Evolutionary conservation across 768 basidiomycete species (phyloP).

Genomic region (Paxillus involutus): DNA sequence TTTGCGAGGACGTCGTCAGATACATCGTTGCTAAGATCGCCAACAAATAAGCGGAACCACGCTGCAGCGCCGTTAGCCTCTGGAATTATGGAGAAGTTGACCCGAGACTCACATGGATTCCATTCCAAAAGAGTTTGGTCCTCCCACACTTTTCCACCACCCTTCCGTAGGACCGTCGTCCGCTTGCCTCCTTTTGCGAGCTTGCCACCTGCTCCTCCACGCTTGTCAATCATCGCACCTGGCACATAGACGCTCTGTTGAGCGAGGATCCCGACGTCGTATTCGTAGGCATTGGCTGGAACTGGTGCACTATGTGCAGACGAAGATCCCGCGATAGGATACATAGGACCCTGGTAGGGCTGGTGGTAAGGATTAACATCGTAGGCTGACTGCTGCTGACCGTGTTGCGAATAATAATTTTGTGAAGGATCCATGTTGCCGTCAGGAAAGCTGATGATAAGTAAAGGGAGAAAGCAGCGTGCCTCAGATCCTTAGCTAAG

Average conservation of each 20-base stretch:
- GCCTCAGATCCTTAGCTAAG: too few species aligned
- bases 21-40: slow-evolving; percentile 97
- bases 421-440: slow-evolving; percentile 31
- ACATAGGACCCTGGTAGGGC: slow-evolving; percentile 75
- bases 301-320: slow-evolving; percentile 75
- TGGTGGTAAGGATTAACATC: slow-evolving; percentile 84
- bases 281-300: slow-evolving; percentile 89
- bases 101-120: slow-evolving; percentile 78
- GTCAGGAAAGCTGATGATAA: background rate
- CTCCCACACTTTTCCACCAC: slow-evolving; percentile 97
- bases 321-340: slow-evolving; percentile 61
- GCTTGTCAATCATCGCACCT: slow-evolving; percentile 87
- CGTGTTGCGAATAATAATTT: slow-evolving; percentile 50
- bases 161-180: slow-evolving; percentile 91
- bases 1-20: slow-evolving; percentile 92
- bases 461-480: background rate
- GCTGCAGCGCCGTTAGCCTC: slow-evolving; percentile 43
- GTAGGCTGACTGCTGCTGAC: slow-evolving; percentile 50
- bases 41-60: slow-evolving; percentile 97
- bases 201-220: slow-evolving; percentile 82
- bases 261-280: slow-evolving; percentile 87
- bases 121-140: slow-evolving; percentile 96
- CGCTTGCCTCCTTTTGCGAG: slow-evolving; percentile 89
- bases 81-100: background rate
- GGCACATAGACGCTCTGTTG: slow-evolving; percentile 93